Evolutionary conservation across 306 rosid species (phyloP), one percentile per base, ranked within the genome.

Genomic region (Macrotyloma uniflorum): DNA sequence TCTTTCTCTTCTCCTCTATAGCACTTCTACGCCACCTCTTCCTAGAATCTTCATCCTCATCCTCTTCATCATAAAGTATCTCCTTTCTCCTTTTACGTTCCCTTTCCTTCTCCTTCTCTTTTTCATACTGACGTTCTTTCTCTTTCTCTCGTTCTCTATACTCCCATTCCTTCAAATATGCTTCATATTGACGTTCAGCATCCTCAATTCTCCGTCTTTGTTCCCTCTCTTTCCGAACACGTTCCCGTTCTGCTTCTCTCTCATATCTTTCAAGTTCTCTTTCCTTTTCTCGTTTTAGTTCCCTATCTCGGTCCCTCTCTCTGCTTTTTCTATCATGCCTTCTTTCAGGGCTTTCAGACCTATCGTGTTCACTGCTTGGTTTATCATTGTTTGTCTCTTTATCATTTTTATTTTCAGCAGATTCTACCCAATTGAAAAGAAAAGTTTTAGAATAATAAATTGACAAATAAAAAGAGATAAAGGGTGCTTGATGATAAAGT

Each of bases 221-320:
- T 78, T 96, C 99, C 85, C 97, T 93, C 75, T 96, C 99, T 84
- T 96, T 96, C 61, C 98, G 89, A 50, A 90, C 73, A 53, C 99
- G 90, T 80, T 96, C 99, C 81, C 99, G 80, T 84, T 93, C 99
- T 33, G 99, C 96, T 82, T 96, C 99, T 88, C 98, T 86, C 87
- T 96, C 99, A 79, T 90, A 93, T 80, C 97, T 90, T 85, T 91
- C 99, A 85, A 96, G 86, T 82, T 93, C 99, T 55, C 98, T 90
- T 74, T 95, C 99, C 88, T 93, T 95, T 49, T 93, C 99, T 67
- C 93, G 86, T 85, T 91, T 93, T 76, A 86, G 85, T 76, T 93
- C 98, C 85, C 99, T 87, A 20, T 91, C 98, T 57, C 93, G 87
- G 65, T 95, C 96, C 80, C 91, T 89, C 22, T 94, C 99, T 86